phyloP scores from a whole-genome alignment of 306 rosid genomes.

The peach (Prunus persica) region Prunus_persica_NCBIv2 NC_034009.1:47545001-47545500 shows the following conservation, averaged over 20 bases:
- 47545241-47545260: neutral
- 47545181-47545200: neutral
- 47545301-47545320: neutral
- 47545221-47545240: neutral
- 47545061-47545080: no score
- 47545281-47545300: neutral
- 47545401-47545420: neutral
- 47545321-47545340: neutral
- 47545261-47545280: neutral
- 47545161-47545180: neutral
- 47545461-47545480: conserved; percentile 45
- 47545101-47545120: no score
- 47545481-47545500: conserved; percentile 77
- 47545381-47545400: neutral
- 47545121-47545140: no score
- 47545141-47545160: no score
- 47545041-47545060: no score
- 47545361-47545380: neutral
- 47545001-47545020: no score
- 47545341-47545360: neutral
- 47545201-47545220: neutral
- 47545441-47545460: neutral
- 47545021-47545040: no score
- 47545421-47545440: neutral
- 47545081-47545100: no score